Percentiles rank a stretch among this genome's conserved stretches.
These are phyloP conservation scores for Pueraria montana DNA, from an alignment of 306 rosid species.

Conservation along the genomic window DNA sequence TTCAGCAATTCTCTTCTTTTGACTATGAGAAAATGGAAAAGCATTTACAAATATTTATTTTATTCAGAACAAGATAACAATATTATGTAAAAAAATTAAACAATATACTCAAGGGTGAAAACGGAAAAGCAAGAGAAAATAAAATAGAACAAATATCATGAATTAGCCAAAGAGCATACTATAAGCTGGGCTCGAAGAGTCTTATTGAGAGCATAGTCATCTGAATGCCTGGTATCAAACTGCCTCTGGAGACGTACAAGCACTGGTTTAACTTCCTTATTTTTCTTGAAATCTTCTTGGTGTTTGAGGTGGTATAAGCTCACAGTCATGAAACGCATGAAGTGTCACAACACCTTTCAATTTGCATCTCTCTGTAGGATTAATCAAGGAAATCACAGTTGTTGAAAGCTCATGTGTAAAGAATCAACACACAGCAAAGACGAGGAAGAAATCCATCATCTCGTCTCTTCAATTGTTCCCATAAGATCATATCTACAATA, in stretches of 20 bases:
- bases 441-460: too few species aligned
- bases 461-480: too few species aligned
- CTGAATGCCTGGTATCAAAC: conserved; percentile 78
- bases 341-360: too few species aligned
- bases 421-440: too few species aligned
- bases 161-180: conserved; percentile 55
- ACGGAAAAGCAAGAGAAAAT: not conserved
- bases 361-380: too few species aligned
- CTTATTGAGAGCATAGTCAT: conserved; percentile 83
- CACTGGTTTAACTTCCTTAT: conserved; percentile 89
- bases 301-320: conserved; percentile 93
- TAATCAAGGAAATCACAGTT: too few species aligned
- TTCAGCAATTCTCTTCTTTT: conserved; percentile 90
- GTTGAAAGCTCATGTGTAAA: too few species aligned
- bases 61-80: not conserved
- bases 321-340: too few species aligned
- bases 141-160: conserved; percentile 20
- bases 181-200: conserved; percentile 79
- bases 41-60: too few species aligned
- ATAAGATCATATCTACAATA: too few species aligned
- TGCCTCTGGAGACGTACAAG: conserved; percentile 79
- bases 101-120: not conserved
- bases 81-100: not conserved
- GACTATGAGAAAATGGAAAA: conserved; percentile 65
- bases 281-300: conserved; percentile 80